Evolutionary conservation across 768 basidiomycete genomes (phyloP), one percentile per base, ranked within the genome.

Genomic region (Cystofilobasidium bisporidii): DNA sequence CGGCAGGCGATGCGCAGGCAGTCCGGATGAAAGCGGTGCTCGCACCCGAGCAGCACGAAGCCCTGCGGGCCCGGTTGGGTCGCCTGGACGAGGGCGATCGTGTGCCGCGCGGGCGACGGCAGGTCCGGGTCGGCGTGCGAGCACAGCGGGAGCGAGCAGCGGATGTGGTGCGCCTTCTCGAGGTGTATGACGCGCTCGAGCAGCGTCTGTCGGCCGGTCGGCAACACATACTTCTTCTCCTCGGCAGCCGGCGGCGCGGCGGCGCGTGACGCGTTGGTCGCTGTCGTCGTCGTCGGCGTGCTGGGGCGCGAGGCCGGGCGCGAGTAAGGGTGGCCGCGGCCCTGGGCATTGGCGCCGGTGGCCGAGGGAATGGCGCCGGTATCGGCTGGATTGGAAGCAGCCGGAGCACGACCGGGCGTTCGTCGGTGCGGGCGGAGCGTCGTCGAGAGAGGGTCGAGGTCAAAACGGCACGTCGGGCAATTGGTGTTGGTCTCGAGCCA

Each of bases 371-470:
- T 60, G 10, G 38, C 28, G 17, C 36, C 36, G 14, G 59, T 36
- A 1, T 43, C 59, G 22, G n/a, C 24, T 17, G 38, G 36, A 22
- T 15, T 56, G 20, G 66, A 33, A 0, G 58, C 36, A 15, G 41
- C 41, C 5, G 53, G 3, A 3, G 53, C 53, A 8, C 53, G 53
- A 18, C 53, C 53, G 11, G 53, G 26, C 53, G 53, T 56, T 8
- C 22, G 53, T 22, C 66, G 66, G 26, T 63, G 50, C 12, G 59
- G 53, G 11, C 61, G 50, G 9, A 61, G 66, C 22, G 66, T 67
- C 26, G 66, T 67, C 10, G 66, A 67, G 24, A 67, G 61, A 8
- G 66, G 66, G 36, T 67, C 66, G 28, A 67, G 66, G 38, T 67
- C 66, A 40, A 67, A 67, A 17, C 66, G n/a, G 59, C 66, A 67